Evolutionary conservation across 2,329 filamentous ascomycete species (phyloP), one percentile per base, ranked within the genome.

Genomic region (Fusarium praegraminearum): DNA sequence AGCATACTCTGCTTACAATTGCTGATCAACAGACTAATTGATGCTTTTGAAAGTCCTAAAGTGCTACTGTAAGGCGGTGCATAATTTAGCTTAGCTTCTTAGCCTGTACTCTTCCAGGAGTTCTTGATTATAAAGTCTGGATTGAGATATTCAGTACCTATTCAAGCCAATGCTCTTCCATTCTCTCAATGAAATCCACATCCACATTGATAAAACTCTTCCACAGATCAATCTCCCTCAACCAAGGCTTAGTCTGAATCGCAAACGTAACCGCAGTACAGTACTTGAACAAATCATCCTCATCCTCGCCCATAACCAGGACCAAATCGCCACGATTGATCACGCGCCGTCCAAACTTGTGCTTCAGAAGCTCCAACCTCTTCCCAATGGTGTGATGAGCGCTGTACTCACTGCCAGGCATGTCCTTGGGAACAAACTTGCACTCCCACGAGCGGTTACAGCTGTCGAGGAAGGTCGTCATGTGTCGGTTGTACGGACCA

Each of bases 171-270:
- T 52, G 63, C 2, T 54, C 16, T 22, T 75, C 72, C 32, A 76
- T 50, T 0, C 50, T 49, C 12, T 61, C 36, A 7, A 77, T 9
- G 38, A 77, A 62, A 1, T 58, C 68, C 33, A 75, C 24, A 9
- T 70, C 70, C 10, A 77, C 73, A 43, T 77, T 75, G 1, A 77
- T 55, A 28, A 76, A 77, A 33, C 74, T 77, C 73, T 76, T 76
- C 68, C 70, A 76, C 10, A 76, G 11, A 16, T 77, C 73, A 50
- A 77, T 46, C 12, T 77, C 74, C 2, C 70, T 65, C 15, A 75
- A 22, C 72, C 76, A 77, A 13, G 75, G 72, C 65, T 73, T 77
- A 18, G 73, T 77, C 61, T 76, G 74, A 1, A 77, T 33, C 0
- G 70, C 71, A 71, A 77, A 77, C 11, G 68, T 66, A 9, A 74